Base-by-base conservation (phyloP, 768 basidiomycete genomes). In the Leccinum subgranulosum region DNA sequence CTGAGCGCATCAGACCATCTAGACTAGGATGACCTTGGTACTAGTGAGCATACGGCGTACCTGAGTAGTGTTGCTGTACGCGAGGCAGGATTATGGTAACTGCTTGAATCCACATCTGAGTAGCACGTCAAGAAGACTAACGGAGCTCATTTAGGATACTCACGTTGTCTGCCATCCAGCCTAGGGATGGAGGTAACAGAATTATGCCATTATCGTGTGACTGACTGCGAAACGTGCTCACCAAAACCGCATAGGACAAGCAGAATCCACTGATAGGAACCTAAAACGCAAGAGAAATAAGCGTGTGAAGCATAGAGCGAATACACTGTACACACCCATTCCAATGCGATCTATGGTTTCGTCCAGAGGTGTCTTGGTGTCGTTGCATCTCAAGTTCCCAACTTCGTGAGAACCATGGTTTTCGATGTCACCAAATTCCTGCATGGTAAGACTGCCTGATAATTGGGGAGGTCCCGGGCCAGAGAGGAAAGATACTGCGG, bases 151-250 rank as follows among this genome's bases (percentile, higher is more conserved):
- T 33, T 55, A 19, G 23, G 8, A 25, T 11, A 50, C 80, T 68
- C 68, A 94, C 92, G 72, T 95, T 95, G 73, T 96, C 93, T 54
- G 93, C 92, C 81, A 92, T 78, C 94, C 94, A 96, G 29, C 93
- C 94, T 91, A 65, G 63, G 56, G 31, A 34, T 27, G 12, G 31
- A 10, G 34, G 27, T 12, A 27, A 27, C 31, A 53, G 12, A 7
- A 31, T 11, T 4, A 19, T 41, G n/a, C 10, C 12, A 17, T 57
- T 6, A 6, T 15, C 28, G 15, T 23, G 27, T 25, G 39, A 6
- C 2, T 19, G 17, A 29, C 2, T 8, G 31, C 1, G 19, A 27
- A 9, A 36, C 8, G 46, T 1, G 76, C 90, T 69, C 75, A 93
- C 92, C 91, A 61, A 92, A 90, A 46, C 93, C 93, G 76, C 94